Conservation (phyloP, 2,329 filamentous ascomycete genomes). For the Aspergillus pseudoviridinutans region DNA sequence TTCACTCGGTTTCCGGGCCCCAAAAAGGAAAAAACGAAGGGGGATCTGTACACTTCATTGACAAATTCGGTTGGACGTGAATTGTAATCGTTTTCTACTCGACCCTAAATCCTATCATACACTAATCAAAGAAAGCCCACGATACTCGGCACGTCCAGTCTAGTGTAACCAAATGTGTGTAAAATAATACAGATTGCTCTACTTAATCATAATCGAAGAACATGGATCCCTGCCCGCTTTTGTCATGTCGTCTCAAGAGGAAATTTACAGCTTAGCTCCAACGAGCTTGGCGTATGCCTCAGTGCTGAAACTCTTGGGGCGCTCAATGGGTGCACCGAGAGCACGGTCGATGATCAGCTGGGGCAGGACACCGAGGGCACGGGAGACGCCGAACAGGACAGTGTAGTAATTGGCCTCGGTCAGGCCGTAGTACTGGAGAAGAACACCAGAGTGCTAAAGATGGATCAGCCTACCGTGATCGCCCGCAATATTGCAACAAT, state of each 20-base stretch:
- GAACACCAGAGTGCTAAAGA: conserved; percentile 81
- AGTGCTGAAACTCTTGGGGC: conserved; percentile 98
- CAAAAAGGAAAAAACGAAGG: background rate
- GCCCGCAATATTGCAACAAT: background rate
- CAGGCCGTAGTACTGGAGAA: conserved; percentile 98
- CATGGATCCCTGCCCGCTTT: conserved; percentile 4
- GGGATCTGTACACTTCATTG: background rate
- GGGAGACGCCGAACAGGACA: conserved; percentile 97
- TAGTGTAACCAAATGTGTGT: conserved; percentile 14
- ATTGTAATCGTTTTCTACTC: conserved; percentile 34
- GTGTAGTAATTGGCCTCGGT: conserved; percentile 99
- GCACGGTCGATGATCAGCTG: conserved; percentile 99
- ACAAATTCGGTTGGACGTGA: conserved; percentile 7
- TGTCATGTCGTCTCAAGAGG: conserved; percentile 14
- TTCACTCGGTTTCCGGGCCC: too few relatives aligned
- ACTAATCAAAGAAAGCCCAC: conserved; percentile 29
- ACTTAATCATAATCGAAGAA: conserved; percentile 17
- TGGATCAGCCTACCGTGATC: conserved; percentile 10
- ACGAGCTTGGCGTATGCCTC: conserved; percentile 93
- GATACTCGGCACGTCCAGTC: conserved; percentile 30
- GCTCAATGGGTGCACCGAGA: conserved; percentile 93
- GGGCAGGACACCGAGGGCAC: conserved; percentile 95
- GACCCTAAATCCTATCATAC: conserved; percentile 40
- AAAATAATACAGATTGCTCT: conserved; percentile 22
- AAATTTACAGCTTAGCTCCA: conserved; percentile 77